Conservation (phyloP, 352 stramenopile species). For the Phytophthora crassamura region DNA sequence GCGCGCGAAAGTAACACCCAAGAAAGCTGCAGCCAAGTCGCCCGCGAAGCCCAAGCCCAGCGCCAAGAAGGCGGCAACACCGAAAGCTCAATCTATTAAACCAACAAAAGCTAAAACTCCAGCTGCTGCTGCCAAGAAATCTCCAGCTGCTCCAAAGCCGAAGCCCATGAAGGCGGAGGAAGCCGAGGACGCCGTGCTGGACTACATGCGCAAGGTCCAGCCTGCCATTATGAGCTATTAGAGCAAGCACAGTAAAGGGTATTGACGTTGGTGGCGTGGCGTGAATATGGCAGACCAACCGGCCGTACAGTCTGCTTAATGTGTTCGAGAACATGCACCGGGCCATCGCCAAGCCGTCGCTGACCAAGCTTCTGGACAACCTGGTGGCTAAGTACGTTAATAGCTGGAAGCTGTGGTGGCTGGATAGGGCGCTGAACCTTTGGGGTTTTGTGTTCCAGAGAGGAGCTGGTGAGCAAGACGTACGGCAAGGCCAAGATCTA, state of each 20-base stretch:
- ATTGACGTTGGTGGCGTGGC: conserved; percentile 10
- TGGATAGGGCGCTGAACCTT: neutral
- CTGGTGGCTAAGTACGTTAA: conserved; percentile 62
- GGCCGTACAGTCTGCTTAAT: conserved; percentile 86
- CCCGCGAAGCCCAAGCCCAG: conserved; percentile 4
- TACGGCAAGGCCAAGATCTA: conserved; percentile 89
- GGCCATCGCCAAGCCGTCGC: conserved; percentile 69
- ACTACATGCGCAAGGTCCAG: conserved; percentile 77
- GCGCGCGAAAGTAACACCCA: conserved; percentile 30
- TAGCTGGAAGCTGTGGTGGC: neutral
- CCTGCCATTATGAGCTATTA: conserved; percentile 4
- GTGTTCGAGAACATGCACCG: conserved; percentile 88
- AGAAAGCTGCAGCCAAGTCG: conserved; percentile 18
- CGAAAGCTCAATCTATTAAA: conserved; percentile 20
- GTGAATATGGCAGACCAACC: conserved; percentile 59
- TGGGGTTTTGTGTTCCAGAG: conserved; percentile 31
- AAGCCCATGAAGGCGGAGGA: conserved; percentile 51
- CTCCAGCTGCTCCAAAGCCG: conserved; percentile 27
- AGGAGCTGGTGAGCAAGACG: conserved; percentile 70
- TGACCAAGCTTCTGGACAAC: conserved; percentile 81
- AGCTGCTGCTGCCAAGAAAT: conserved; percentile 15
- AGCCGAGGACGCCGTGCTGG: conserved; percentile 58
- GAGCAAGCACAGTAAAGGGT: no score
- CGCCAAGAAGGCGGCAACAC: neutral
- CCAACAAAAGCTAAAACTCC: conserved; percentile 7